These are phyloP conservation scores for Neurospora sp. DNA, from an alignment of 495 filamentous ascomycete species.

Conservation along the genomic window DNA sequence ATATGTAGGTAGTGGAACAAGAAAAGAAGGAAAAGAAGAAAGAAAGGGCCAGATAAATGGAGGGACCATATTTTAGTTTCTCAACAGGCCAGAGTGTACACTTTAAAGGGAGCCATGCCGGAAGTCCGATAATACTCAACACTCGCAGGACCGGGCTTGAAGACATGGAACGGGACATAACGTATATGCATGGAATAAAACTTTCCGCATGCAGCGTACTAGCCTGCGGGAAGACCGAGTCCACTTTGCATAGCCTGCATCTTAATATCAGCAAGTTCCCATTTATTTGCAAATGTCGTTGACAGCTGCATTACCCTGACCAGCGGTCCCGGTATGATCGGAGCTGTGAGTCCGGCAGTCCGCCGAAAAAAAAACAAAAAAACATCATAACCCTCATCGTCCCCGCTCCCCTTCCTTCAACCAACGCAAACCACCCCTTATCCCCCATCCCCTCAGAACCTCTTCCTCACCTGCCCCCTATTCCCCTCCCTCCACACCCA, in stretches of 20 bases:
- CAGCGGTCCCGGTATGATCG: not conserved
- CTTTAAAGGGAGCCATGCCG: not conserved
- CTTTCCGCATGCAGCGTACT: not conserved
- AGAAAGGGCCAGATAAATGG: not conserved
- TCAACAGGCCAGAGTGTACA: not conserved
- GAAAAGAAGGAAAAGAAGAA: not conserved
- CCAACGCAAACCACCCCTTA: not conserved
- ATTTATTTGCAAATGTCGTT: not conserved
- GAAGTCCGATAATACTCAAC: not conserved
- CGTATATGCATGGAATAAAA: not conserved
- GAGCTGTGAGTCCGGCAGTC: not conserved
- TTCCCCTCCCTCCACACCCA: constrained; percentile 49
- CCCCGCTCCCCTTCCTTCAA: not conserved
- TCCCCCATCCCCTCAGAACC: constrained; percentile 21
- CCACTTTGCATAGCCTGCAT: not conserved
- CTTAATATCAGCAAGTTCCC: not conserved
- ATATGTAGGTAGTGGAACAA: not conserved
- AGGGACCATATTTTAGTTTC: not conserved
- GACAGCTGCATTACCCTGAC: not conserved
- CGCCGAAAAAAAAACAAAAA: not conserved
- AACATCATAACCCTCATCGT: not conserved
- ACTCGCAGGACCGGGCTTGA: not conserved
- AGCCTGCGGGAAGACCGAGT: not conserved
- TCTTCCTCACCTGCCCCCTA: constrained; percentile 37
- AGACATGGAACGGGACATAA: not conserved